Evolutionary conservation across 352 stramenopile species (phyloP), one percentile per base, ranked within the genome.

Genomic region (Phytophthora pinifolia): DNA sequence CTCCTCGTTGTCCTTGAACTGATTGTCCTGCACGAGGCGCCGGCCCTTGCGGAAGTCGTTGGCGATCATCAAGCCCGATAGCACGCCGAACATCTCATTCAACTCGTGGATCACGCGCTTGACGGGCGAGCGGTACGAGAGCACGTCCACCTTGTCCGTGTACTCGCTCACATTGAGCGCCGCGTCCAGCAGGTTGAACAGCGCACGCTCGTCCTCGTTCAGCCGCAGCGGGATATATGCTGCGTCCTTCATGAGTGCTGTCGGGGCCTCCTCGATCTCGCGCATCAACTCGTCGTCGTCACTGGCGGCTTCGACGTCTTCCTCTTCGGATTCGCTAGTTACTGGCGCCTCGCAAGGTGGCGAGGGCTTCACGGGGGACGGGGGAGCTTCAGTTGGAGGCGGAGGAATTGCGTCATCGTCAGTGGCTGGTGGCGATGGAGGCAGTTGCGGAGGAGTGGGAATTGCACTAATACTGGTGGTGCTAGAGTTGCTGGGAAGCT

Each of bases 101-200:
- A 96, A 64, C 51, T 94, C 80, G 29, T 76, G 63, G 33, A 88
- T 59, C 18, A 96, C 83, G 38, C 79, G 81, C 61, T 88, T 91
- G 10, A 76, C 72, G 12, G 84, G 85, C 50, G 72, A 84, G 42
- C 65, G 74, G 46, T 84, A 86, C 35, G 71, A 83, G 38, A 92
- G 57, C 46, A 94, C 77, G 66, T 97, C 90, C 32, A 97, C 86
- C 38, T 96, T 92, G 74, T 97, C 92, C 39, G 92, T 98, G 73
- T 98, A 98, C 70, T 97, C 91, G 48, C 76, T 86, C 50, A 88
- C 80, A 44, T 91, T 88, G 22, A 96, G 71, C 27, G 86, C 77
- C 15, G 79, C 76, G 48, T 95, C 80, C 43, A 96, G 71, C 48
- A 94, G 52, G 27, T 79, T 84, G 31, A 96, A 83, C 9, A 94